These are phyloP conservation scores for Aspergillus sp. DNA, from an alignment of 2,329 filamentous ascomycete genomes.

Conservation along the genomic window DNA sequence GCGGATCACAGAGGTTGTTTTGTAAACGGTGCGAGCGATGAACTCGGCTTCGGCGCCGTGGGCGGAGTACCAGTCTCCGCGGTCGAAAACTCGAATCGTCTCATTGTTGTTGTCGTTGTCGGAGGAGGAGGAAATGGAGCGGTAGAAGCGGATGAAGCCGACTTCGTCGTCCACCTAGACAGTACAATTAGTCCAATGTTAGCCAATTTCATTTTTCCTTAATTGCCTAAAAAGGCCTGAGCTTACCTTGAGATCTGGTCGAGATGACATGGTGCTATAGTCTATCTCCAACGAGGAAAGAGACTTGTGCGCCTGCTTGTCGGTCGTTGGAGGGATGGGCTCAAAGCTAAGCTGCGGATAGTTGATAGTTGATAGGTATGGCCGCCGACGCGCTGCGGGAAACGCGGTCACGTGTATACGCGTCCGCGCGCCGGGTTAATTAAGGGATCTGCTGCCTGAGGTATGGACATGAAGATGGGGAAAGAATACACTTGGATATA, in stretches of 20 bases:
- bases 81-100: slow-evolving; percentile 87
- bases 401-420: slow-evolving; percentile 37
- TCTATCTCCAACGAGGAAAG: slow-evolving; percentile 14
- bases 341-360: slow-evolving; percentile 5
- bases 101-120: slow-evolving; percentile 55
- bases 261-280: slow-evolving; percentile 62
- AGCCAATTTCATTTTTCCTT: neutral
- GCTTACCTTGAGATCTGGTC: slow-evolving; percentile 69
- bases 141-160: slow-evolving; percentile 96
- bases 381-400: slow-evolving; percentile 14
- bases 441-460: slow-evolving; percentile 15
- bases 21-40: slow-evolving; percentile 74
- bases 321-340: slow-evolving; percentile 2
- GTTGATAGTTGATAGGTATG: neutral
- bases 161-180: slow-evolving; percentile 87
- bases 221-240: neutral
- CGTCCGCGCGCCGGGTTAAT: slow-evolving; percentile 30
- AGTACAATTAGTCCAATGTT: neutral
- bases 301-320: slow-evolving; percentile 10
- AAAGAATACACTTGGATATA: too few relatives aligned
- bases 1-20: slow-evolving; percentile 92
- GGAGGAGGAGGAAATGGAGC: slow-evolving; percentile 64
- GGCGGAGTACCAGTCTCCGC: slow-evolving; percentile 89
- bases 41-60: slow-evolving; percentile 51
- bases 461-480: too few relatives aligned